Conservation (phyloP, 2,329 filamentous ascomycete genomes). For the Microdochium nivale region DNA sequence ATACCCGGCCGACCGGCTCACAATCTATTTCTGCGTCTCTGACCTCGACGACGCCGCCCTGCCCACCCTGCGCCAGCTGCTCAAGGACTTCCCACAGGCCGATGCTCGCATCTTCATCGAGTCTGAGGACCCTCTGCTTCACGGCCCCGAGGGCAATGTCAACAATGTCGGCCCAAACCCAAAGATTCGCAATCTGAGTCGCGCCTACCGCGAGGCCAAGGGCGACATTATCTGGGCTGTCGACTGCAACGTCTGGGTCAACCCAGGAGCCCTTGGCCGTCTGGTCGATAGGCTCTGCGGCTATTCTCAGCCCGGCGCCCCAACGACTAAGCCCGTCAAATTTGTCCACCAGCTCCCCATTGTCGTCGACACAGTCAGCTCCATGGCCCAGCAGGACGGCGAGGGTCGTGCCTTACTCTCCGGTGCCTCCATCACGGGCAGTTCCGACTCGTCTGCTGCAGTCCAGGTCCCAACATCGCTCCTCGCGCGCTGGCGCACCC, state of each 20-base stretch:
- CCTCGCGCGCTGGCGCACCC: slow-evolving; percentile 21
- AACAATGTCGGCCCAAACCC: slow-evolving; percentile 81
- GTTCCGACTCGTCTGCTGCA: slow-evolving; percentile 19
- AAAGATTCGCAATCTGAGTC: slow-evolving; percentile 96
- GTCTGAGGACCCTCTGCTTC: slow-evolving; percentile 66
- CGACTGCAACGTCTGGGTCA: slow-evolving; percentile 95
- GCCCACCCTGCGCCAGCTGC: slow-evolving; percentile 60
- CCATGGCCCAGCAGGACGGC: slow-evolving; percentile 15
- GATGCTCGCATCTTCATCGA: slow-evolving; percentile 73
- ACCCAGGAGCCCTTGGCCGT: slow-evolving; percentile 66
- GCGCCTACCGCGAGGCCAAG: slow-evolving; percentile 80
- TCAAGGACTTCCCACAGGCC: slow-evolving; percentile 63
- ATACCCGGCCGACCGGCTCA: slow-evolving; percentile 69
- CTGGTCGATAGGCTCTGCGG: slow-evolving; percentile 88
- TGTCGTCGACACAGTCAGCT: slow-evolving; percentile 62
- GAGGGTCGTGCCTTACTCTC: slow-evolving; percentile 23
- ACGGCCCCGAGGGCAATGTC: slow-evolving; percentile 37
- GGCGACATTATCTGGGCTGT: slow-evolving; percentile 89
- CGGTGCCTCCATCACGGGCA: slow-evolving; percentile 21
- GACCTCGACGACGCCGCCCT: slow-evolving; percentile 68
- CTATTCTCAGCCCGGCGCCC: slow-evolving; percentile 36
- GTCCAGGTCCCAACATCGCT: slow-evolving; percentile 16
- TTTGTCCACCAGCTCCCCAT: slow-evolving; percentile 93
- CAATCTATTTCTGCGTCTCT: slow-evolving; percentile 75
- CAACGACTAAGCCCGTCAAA: slow-evolving; percentile 57